Base-by-base conservation (phyloP, 441 rosid genomes). In the Gossypium armourianum region DNA sequence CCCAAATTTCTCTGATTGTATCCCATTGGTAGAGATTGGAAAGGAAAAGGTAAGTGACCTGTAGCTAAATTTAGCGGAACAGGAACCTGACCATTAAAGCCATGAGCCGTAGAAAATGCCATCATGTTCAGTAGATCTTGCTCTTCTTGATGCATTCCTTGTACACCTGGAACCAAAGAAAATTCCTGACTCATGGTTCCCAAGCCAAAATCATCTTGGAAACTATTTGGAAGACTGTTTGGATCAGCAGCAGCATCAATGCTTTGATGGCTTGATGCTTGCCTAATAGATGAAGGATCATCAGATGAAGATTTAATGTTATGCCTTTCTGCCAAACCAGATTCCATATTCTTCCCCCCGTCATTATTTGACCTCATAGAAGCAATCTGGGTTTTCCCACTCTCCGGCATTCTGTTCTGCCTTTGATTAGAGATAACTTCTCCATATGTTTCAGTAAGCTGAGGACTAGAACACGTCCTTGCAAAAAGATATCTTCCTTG, bases 391-490 rank as follows among this genome's bases (percentile, higher is more conserved):
- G 75, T 76, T 79, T 88, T 89, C 63, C 87, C 87, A 77, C 82
- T 72, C 75, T 90, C 96, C 57, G 84, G 79, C 71, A 70, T 83
- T 80, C 85, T 83, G 62, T 26, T 86, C 57, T 9, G 78, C 80
- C 86, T 79, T 74, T 80, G 81, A 68, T 77, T 91, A 74, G 84
- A 83, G 75, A 85, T 75, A 67, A 72, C 77, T 71, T 89, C 92
- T 64, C 82, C 83, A 65, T 76, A 87, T 28, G 87, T 79, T 74
- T 92, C 95, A 4, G 90, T 85, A 68, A 92, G 96, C 83, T 92
- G 97, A 78, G 99, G 99, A 76, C 99, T 95, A 63, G 99, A 95
- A 65, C 86, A 85, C 10, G 99, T 95, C 83, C 99, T 86, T 0
- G 87, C 96, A 81, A 91, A 92, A 64, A 80, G 80, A 81, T 82